Percentiles rank a stretch among this genome's conserved stretches.
These are phyloP conservation scores for Sabuloglossum arenarium DNA, from an alignment of 495 filamentous ascomycete genomes.

Conservation along the genomic window DNA sequence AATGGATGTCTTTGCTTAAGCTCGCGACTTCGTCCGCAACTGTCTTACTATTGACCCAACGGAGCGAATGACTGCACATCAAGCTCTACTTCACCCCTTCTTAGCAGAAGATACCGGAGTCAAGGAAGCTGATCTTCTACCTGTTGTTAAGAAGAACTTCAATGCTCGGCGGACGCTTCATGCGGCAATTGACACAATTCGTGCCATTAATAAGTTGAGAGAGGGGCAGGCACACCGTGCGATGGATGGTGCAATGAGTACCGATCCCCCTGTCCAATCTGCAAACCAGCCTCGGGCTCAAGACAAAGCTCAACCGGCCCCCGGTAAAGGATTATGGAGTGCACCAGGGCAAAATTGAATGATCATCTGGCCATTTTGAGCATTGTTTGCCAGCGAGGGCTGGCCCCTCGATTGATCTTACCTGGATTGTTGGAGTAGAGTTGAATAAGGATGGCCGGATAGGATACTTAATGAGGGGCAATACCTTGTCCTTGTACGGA, in stretches of 20 bases:
- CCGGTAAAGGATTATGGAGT: background rate
- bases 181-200: slow-evolving; percentile 90
- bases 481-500: no score
- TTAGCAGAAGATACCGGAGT: slow-evolving; percentile 34
- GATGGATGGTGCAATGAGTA: slow-evolving; percentile 61
- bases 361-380: background rate
- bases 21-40: slow-evolving; percentile 72
- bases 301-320: background rate
- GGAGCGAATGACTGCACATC: slow-evolving; percentile 80
- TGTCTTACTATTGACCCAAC: slow-evolving; percentile 79
- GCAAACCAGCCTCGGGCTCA: background rate
- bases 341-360: background rate
- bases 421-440: background rate
- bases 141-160: slow-evolving; percentile 96
- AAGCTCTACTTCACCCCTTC: slow-evolving; percentile 78
- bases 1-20: slow-evolving; percentile 12
- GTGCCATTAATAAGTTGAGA: slow-evolving; percentile 92
- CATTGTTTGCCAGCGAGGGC: background rate
- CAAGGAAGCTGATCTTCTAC: slow-evolving; percentile 56
- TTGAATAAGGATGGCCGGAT: no score
- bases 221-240: slow-evolving; percentile 61
- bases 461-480: no score
- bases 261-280: slow-evolving; percentile 28
- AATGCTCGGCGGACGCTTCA: slow-evolving; percentile 86
- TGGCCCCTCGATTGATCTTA: background rate